Base-by-base conservation (phyloP, 768 basidiomycete species). In the Suillus bovinus region DNA sequence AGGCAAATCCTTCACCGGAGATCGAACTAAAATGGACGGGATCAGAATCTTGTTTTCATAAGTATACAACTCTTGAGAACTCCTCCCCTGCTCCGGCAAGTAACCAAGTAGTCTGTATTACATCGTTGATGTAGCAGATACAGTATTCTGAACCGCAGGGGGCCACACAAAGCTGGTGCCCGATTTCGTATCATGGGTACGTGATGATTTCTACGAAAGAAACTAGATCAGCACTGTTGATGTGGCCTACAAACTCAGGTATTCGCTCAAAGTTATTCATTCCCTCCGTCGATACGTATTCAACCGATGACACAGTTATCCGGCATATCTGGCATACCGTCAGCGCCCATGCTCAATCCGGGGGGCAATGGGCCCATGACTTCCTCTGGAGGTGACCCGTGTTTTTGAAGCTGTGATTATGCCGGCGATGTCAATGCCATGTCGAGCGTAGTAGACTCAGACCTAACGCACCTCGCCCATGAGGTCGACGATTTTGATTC, bases 301-400 rank as follows among this genome's bases (percentile, higher is more conserved):
- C n/a, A n/a, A n/a, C n/a, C n/a, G n/a, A n/a, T n/a, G n/a, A n/a
- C n/a, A n/a, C n/a, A n/a, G n/a, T n/a, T n/a, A n/a, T n/a, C n/a
- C n/a, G n/a, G n/a, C n/a, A n/a, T n/a, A n/a, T n/a, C n/a, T n/a
- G n/a, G n/a, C n/a, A n/a, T n/a, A n/a, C n/a, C n/a, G n/a, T n/a
- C n/a, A n/a, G n/a, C n/a, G n/a, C n/a, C n/a, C n/a, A n/a, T n/a
- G n/a, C n/a, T n/a, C n/a, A n/a, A n/a, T n/a, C n/a, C n/a, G n/a
- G 3, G 90, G 0, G 93, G 93, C 55, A 94, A 78, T 0, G 86
- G 84, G 1, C 92, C 93, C 89, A 94, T 93, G 57, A 94, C 82
- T 67, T 92, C 91, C 22, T 83, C 70, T 3, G 93, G 93, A 0
- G 92, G 93, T 4, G 88, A 83, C 7, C 93, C 93, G 60, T 86